phyloP scores from a whole-genome alignment of 2,329 filamentous ascomycete species.

The Paecilomyces fulvus region DNA sequence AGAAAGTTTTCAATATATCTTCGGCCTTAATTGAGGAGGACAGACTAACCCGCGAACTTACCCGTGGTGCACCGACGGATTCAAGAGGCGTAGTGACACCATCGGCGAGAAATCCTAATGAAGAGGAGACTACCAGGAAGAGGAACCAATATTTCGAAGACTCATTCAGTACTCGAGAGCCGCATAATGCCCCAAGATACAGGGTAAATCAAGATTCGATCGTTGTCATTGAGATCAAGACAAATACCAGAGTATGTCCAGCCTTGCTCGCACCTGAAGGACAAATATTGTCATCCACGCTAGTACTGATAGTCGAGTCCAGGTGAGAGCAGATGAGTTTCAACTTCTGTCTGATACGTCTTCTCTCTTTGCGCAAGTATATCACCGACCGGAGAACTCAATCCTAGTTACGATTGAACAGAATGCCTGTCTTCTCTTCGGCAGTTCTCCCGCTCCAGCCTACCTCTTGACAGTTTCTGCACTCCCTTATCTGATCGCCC shows the following conservation, averaged over 20 bases:
- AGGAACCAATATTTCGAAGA: slow-evolving; percentile 35
- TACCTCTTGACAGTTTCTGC: slow-evolving; percentile 70
- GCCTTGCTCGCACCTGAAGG: background rate
- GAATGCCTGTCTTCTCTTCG: slow-evolving; percentile 65
- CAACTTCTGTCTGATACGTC: slow-evolving; percentile 67
- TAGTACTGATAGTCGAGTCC: slow-evolving; percentile 10
- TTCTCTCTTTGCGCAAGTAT: slow-evolving; percentile 63
- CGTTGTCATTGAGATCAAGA: slow-evolving; percentile 56
- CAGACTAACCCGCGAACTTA: slow-evolving; percentile 6
- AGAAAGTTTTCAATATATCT: slow-evolving; percentile 10
- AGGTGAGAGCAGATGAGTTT: slow-evolving; percentile 65
- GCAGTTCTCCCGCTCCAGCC: slow-evolving; percentile 66
- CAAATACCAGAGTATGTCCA: slow-evolving; percentile 52
- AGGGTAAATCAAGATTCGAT: slow-evolving; percentile 48
- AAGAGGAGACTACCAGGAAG: slow-evolving; percentile 18
- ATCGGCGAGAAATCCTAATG: slow-evolving; percentile 9
- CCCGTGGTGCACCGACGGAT: slow-evolving; percentile 8
- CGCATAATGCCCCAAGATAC: slow-evolving; percentile 32
- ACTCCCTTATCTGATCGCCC: slow-evolving; percentile 58
- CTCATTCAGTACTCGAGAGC: slow-evolving; percentile 29
- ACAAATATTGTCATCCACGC: background rate
- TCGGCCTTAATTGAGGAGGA: slow-evolving; percentile 18
- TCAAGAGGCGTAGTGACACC: slow-evolving; percentile 6
- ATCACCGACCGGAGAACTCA: slow-evolving; percentile 63
- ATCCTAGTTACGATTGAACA: slow-evolving; percentile 72